Conservation (phyloP, 768 basidiomycete species). For the Rhizopogon vulgaris region DNA sequence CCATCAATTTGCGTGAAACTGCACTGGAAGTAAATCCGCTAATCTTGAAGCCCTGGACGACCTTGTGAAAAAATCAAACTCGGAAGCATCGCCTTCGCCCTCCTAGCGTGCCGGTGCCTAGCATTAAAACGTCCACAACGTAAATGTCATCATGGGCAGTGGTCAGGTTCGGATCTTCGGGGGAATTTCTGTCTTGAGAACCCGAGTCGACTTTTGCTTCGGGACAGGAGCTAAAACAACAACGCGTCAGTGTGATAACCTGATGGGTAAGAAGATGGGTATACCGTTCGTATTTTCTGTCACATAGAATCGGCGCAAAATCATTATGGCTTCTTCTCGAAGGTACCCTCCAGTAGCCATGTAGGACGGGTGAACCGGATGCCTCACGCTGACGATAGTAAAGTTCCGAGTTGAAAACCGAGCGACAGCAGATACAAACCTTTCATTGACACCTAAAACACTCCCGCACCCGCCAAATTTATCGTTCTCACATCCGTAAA, state of each 20-base stretch:
- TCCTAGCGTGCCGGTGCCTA: not conserved
- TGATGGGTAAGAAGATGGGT: constrained; percentile 13
- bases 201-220: constrained; percentile 78
- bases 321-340: constrained; percentile 82
- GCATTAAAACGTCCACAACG: not conserved
- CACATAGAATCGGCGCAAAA: constrained; percentile 82
- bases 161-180: constrained; percentile 4
- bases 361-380: constrained; percentile 74
- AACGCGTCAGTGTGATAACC: constrained; percentile 5
- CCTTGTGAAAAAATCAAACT: not conserved
- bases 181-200: constrained; percentile 77
- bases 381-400: constrained; percentile 43
- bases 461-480: constrained; percentile 96
- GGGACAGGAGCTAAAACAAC: constrained; percentile 71
- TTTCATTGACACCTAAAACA: constrained; percentile 79
- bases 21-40: not conserved
- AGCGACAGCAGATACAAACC: constrained; percentile 37
- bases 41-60: not conserved
- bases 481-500: constrained; percentile 92
- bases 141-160: not conserved
- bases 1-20: not conserved
- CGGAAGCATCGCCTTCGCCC: not conserved
- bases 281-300: constrained; percentile 90
- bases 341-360: constrained; percentile 68
- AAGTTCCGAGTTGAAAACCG: not conserved